These are phyloP conservation scores for Corymbia citriodora DNA, from an alignment of 441 rosid species.

Conservation along the genomic window DNA sequence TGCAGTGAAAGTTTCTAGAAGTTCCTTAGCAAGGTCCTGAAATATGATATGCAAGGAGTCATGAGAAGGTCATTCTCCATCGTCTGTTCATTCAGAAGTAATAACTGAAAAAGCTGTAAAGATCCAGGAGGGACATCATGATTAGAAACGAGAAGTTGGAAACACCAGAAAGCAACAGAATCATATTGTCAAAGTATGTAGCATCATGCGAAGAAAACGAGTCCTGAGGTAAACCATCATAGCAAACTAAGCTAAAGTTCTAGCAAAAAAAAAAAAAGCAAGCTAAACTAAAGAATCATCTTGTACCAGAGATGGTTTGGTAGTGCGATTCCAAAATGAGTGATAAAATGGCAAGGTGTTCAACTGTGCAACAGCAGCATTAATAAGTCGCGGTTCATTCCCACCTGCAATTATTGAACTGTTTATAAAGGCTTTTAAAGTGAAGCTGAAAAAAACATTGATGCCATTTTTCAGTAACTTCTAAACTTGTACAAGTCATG, in stretches of 20 bases:
- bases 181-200: background rate
- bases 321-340: slow-evolving; percentile 97
- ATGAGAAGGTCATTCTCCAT: background rate
- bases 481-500: background rate
- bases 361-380: slow-evolving; percentile 73
- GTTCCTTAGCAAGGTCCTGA: slow-evolving; percentile 93
- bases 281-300: background rate
- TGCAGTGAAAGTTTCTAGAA: slow-evolving; percentile 77
- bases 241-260: background rate
- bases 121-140: background rate
- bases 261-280: too few species aligned
- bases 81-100: background rate
- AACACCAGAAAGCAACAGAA: background rate
- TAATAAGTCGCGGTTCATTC: slow-evolving; percentile 79
- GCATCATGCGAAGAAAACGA: background rate
- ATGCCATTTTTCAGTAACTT: background rate
- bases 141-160: background rate
- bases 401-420: slow-evolving; percentile 58
- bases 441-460: background rate
- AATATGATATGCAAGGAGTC: background rate
- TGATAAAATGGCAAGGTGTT: slow-evolving; percentile 87
- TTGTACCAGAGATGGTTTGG: slow-evolving; percentile 84
- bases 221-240: background rate
- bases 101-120: background rate
- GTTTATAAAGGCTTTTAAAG: background rate